A percentile compares a stretch with the other conserved stretches of the same genome.
Conservation (phyloP, 2,329 filamentous ascomycete species). For the Didymella segeticola region DNA sequence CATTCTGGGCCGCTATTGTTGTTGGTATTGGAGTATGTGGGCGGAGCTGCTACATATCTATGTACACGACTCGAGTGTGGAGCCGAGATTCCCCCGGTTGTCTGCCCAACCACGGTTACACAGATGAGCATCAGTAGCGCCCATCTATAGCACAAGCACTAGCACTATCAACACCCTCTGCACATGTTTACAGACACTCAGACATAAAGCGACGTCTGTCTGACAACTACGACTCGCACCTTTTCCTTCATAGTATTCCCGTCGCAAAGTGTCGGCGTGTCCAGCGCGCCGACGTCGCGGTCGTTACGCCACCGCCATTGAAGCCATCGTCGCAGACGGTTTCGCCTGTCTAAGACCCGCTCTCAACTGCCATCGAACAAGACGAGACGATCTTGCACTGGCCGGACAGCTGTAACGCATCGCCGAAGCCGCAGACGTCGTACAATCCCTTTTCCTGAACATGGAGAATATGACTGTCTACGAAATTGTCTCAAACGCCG, state of each 20-base stretch:
- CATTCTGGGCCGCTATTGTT: too few species aligned
- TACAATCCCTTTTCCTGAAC: conserved; percentile 40
- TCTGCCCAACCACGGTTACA: too few species aligned
- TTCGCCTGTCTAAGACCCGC: not conserved
- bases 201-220: too few species aligned
- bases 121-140: too few species aligned
- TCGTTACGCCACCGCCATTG: not conserved
- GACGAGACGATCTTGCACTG: not conserved
- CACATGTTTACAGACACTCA: too few species aligned
- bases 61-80: too few species aligned
- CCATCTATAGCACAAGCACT: too few species aligned
- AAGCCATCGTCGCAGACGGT: not conserved
- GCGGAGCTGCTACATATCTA: too few species aligned
- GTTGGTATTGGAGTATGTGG: too few species aligned
- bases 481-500: too few species aligned
- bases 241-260: not conserved
- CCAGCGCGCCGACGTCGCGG: not conserved
- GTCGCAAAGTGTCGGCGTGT: not conserved
- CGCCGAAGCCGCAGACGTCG: not conserved
- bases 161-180: too few species aligned
- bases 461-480: conserved; percentile 14
- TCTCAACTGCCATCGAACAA: not conserved
- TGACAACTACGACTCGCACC: not conserved
- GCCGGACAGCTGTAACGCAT: not conserved
- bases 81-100: too few species aligned